Conservation (phyloP, 257 asterid genomes). For the Nemophila menziesii region DNA sequence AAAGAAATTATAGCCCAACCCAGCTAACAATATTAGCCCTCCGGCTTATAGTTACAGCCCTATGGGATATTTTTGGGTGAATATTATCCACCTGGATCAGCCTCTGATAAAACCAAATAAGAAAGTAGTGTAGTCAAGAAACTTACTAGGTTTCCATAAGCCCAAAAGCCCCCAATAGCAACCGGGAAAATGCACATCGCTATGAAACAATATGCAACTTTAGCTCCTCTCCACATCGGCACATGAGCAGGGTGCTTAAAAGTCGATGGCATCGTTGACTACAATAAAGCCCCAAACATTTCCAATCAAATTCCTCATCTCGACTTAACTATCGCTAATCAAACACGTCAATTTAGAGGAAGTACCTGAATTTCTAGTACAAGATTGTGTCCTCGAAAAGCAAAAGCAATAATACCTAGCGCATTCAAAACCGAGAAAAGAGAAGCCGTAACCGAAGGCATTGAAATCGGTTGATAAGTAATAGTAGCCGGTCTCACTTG, state of each 20-base stretch:
- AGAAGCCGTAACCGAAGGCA: conserved; percentile 50
- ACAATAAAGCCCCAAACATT: conserved; percentile 9
- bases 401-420: conserved; percentile 84
- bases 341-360: neutral
- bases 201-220: conserved; percentile 63
- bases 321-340: neutral
- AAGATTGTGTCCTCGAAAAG: conserved; percentile 93
- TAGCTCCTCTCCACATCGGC: conserved; percentile 98
- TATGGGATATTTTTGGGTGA: too few relatives aligned
- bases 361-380: conserved; percentile 86
- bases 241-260: conserved; percentile 95
- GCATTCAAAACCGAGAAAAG: conserved; percentile 36
- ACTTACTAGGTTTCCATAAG: conserved; percentile 63
- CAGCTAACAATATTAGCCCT: neutral
- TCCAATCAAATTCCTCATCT: neutral
- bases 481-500: conserved; percentile 66
- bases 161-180: conserved; percentile 97
- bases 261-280: conserved; percentile 99
- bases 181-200: conserved; percentile 93
- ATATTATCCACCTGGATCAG: too few relatives aligned
- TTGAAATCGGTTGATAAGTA: conserved; percentile 55
- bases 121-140: neutral
- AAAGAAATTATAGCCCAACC: too few relatives aligned
- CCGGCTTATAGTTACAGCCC: too few relatives aligned
- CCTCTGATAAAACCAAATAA: too few relatives aligned